Evolutionary conservation across 1,139 yeast species (phyloP), one percentile per base, ranked within the genome.

Genomic region (Insectozyma bohioensis): DNA sequence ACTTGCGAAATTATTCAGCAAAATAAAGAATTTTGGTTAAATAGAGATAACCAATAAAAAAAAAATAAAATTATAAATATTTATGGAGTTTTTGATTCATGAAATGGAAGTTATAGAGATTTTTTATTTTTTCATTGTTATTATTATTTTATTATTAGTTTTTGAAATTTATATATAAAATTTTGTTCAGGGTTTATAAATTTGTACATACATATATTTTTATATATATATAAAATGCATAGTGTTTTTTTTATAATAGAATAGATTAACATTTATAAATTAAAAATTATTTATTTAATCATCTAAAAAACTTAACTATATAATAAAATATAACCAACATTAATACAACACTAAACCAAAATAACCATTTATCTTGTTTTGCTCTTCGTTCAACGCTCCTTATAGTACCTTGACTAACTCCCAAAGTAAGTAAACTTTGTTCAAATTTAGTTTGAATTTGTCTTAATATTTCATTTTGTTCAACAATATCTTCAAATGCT

Each of bases 361-460:
- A 94, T 24, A 92, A 65, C 73, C 88, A 76, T 55, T 88, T 88
- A 56, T 92, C 98, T 57, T 86, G 85, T 47, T 75, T 76, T n/a
- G 95, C 94, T 36, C 95, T 75, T 46, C 78, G 75, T 56, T 88
- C 95, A 28, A 92, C 84, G 41, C 76, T 72, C 36, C 86, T 67
- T 30, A 92, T 88, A 1, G 98, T 92, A 6, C 85, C 85, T 45
- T 78, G 82, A 30, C 95, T 85, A 14, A 92, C 84, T 3, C 97
- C 97, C 41, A 92, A 68, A 0, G 95, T 87, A 31, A 78, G 67
- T 44, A 94, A 77, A 21, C 87, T 75, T 35, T 78, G 74, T 36
- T 80, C 78, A 62, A 92, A 71, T 42, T 72, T 77, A 26, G 72
- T 65, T 43, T 83, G 88, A 22, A 92, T 70, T 38, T 67, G 68